Conservation (phyloP, 2,329 filamentous ascomycete species). For the Magnaporthiopsis incrustans region DNA sequence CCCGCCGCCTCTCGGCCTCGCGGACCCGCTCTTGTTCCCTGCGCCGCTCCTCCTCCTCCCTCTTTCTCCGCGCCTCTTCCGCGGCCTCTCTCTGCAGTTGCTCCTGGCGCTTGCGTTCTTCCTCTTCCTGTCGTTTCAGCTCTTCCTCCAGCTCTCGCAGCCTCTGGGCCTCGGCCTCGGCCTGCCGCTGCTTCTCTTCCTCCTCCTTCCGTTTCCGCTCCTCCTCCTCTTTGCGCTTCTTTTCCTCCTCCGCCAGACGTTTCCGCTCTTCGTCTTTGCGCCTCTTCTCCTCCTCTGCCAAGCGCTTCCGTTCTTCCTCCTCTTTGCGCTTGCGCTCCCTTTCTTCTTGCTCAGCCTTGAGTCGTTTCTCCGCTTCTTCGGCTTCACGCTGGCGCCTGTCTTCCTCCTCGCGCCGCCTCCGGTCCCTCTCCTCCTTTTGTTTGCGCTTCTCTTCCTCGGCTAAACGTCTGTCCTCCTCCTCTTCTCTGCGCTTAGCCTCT, state of each 20-base stretch:
- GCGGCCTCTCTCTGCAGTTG: slow-evolving; percentile 39
- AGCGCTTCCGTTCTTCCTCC: slow-evolving; percentile 20
- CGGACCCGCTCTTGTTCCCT: slow-evolving; percentile 40
- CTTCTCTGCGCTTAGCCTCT: slow-evolving; percentile 23
- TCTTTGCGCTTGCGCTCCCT: slow-evolving; percentile 21
- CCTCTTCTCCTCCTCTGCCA: slow-evolving; percentile 19
- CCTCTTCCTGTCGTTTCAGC: slow-evolving; percentile 29
- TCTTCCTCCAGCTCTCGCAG: slow-evolving; percentile 18
- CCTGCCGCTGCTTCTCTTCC: slow-evolving; percentile 21
- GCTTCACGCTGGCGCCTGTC: slow-evolving; percentile 25
- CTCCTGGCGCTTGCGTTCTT: slow-evolving; percentile 36
- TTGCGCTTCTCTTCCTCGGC: slow-evolving; percentile 26
- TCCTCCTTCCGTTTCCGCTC: slow-evolving; percentile 24
- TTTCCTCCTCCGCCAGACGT: slow-evolving; percentile 20
- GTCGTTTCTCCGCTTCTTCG: slow-evolving; percentile 21
- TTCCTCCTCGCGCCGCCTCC: slow-evolving; percentile 27
- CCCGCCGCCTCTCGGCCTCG: slow-evolving; percentile 34
- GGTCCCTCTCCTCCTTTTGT: slow-evolving; percentile 26
- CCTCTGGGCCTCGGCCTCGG: slow-evolving; percentile 22
- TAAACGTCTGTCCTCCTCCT: slow-evolving; percentile 19
- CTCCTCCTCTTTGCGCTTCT: slow-evolving; percentile 26
- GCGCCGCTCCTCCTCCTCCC: slow-evolving; percentile 45
- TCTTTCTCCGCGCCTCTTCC: slow-evolving; percentile 39
- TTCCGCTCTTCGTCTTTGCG: slow-evolving; percentile 21
- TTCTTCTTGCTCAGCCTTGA: slow-evolving; percentile 17